Percentiles rank a stretch among this genome's conserved stretches.
Evolutionary conservation across 192 early-diverging fungal genomes (phyloP).

Genomic region (Coemansia sp.): DNA sequence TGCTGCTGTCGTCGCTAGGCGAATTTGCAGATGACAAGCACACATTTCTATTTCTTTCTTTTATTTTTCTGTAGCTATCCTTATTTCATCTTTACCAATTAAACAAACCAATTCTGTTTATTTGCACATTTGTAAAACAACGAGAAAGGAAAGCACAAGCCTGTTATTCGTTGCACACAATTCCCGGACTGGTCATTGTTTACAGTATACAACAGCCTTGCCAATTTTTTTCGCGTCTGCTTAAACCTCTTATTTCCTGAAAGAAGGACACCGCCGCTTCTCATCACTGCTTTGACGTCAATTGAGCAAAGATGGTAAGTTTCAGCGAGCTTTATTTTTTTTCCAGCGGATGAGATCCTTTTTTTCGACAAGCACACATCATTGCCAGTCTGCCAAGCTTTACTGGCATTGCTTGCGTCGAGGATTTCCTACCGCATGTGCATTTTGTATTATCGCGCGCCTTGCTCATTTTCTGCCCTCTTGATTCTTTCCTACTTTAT

Average conservation of each 20-base stretch:
- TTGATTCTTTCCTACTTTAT: background rate
- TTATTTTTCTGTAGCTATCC: background rate
- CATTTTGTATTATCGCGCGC: too few species aligned
- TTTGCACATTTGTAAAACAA: background rate
- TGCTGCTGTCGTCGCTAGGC: background rate
- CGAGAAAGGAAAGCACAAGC: background rate
- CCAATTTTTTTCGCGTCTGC: background rate
- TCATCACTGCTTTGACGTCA: background rate
- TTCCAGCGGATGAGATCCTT: background rate
- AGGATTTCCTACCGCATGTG: too few species aligned
- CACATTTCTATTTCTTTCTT: background rate
- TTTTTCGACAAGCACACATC: too few species aligned
- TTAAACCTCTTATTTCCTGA: background rate
- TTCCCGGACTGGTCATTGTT: background rate
- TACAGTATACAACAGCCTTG: background rate
- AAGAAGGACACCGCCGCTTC: background rate
- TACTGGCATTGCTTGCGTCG: too few species aligned
- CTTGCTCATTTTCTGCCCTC: too few species aligned
- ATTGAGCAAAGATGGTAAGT: conserved; percentile 6
- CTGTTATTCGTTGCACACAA: background rate
- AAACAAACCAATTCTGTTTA: background rate
- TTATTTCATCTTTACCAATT: background rate
- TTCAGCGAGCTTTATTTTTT: background rate
- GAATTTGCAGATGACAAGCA: conserved; percentile 1
- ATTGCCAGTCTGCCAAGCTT: too few species aligned